Evolutionary conservation across 768 basidiomycete genomes (phyloP), one percentile per base, ranked within the genome.

Genomic region (Baorangia bicolor): DNA sequence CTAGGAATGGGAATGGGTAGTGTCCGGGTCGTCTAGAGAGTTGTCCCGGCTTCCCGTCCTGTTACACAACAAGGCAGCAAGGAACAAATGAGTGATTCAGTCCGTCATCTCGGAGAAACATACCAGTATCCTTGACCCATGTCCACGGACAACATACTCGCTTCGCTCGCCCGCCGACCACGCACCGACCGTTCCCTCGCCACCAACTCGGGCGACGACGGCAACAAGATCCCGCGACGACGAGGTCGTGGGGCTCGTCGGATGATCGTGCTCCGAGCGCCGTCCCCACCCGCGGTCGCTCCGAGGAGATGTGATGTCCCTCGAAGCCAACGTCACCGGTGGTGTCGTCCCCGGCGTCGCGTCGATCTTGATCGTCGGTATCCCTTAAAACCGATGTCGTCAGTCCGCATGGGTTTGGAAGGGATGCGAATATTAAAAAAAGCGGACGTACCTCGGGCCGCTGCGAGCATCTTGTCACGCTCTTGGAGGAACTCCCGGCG

Each of bases 361-460:
- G 82, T 85, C 33, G 13, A 91, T 88, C 31, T 88, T 72, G 57
- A 90, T 90, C 3, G 83, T 83, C 10, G 88, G 88, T 45, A 91
- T 85, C 49, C 83, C 87, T 84, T n/a, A n/a, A n/a, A n/a, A n/a
- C n/a, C n/a, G n/a, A n/a, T n/a, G n/a, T n/a, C n/a, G n/a, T n/a
- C n/a, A n/a, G n/a, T n/a, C n/a, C n/a, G n/a, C n/a, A n/a, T n/a
- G n/a, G n/a, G n/a, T n/a, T n/a, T n/a, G n/a, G n/a, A n/a, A n/a
- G n/a, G n/a, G n/a, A n/a, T n/a, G n/a, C n/a, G n/a, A n/a, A n/a
- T n/a, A n/a, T n/a, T n/a, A n/a, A n/a, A n/a, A n/a, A n/a, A n/a
- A n/a, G n/a, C n/a, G n/a, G n/a, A n/a, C n/a, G 35, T 34, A 53
- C 51, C 35, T 35, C 35, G 38, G 1, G 48, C 4, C 14, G 13